Base-by-base conservation (phyloP, 2,329 filamentous ascomycete species). In the Aspergillus costaricaensis region DNA sequence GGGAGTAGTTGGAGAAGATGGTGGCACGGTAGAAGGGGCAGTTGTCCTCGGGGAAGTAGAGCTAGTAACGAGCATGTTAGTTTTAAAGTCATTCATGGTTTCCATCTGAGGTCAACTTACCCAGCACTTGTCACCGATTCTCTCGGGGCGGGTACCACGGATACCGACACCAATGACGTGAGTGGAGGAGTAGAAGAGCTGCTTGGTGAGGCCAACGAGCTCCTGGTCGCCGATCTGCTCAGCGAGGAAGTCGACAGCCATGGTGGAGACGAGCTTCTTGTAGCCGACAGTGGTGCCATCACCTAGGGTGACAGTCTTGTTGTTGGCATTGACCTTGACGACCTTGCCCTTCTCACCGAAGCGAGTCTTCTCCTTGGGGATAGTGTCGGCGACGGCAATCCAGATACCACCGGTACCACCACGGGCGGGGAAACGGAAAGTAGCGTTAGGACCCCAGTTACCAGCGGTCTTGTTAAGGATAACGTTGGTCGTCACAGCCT, bases 1-100 rank as follows among this genome's bases (percentile, higher is more conserved):
- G 95, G 21, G 95, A 98, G 86, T 99, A 99, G 87, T 99, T 99
- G 80, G 94, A 98, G 87, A 99, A 99, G 82, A 99, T 98, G 75
- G 95, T 99, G 74, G 95, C 95, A 70, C 95, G 91, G 86, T 99
- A 99, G 86, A 99, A 99, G 76, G 92, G 92, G 84, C 92, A 97
- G 86, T 99, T 90, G 79, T 96, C 90, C 80, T 99, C 95, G 65
- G 95, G 95, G 88, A 98, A 99, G 87, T 99, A 99, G 68, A 99
- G 85, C 88, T 89, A 51, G 12, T 30, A 1, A n/a, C 10, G 54
- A 58, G 41, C 54, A 49, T 6, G 30, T 50, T 3, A 47, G 32
- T 19, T 19, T 1, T n/a, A 0, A 36, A 17, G 21, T n/a, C 5
- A 7, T n/a, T 55, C 17, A n/a, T 5, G 8, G 1, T 43, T 10